phyloP scores from a whole-genome alignment of 495 filamentous ascomycete genomes.

The Terfezia boudieri region DNA sequence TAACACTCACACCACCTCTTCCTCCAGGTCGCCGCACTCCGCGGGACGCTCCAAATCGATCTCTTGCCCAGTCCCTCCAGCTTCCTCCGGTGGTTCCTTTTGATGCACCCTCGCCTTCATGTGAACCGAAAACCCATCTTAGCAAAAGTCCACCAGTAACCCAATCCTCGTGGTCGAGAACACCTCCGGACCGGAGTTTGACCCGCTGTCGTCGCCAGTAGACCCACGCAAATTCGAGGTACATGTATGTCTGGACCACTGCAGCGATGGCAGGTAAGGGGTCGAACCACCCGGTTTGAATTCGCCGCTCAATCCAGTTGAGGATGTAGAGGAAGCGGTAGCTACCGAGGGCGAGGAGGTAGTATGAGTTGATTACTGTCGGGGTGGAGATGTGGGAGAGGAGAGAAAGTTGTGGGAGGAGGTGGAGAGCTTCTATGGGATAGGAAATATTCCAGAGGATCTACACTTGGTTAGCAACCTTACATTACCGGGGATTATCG shows the following conservation, averaged over 20 bases:
- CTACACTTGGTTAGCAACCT: conserved; percentile 22
- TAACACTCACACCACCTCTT: conserved; percentile 23
- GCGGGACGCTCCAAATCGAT: background rate
- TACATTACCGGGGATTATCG: background rate
- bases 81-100: conserved; percentile 10
- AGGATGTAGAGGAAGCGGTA: conserved; percentile 82
- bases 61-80: conserved; percentile 3
- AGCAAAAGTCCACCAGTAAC: conserved; percentile 53
- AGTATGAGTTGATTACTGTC: conserved; percentile 88
- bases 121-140: conserved; percentile 20
- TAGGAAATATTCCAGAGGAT: conserved; percentile 66
- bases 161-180: conserved; percentile 85
- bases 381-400: conserved; percentile 86
- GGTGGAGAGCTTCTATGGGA: conserved; percentile 71
- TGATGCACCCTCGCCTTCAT: background rate
- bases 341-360: conserved; percentile 66
- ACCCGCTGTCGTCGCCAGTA: conserved; percentile 86
- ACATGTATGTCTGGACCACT: conserved; percentile 71
- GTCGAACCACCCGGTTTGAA: conserved; percentile 40
- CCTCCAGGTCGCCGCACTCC: background rate
- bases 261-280: conserved; percentile 63
- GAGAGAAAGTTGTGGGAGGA: conserved; percentile 77
- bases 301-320: conserved; percentile 62
- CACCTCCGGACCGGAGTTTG: conserved; percentile 59
- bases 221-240: conserved; percentile 91